phyloP scores from a whole-genome alignment of 305 asterid species.

The Fraxinus angustifolia region DNA sequence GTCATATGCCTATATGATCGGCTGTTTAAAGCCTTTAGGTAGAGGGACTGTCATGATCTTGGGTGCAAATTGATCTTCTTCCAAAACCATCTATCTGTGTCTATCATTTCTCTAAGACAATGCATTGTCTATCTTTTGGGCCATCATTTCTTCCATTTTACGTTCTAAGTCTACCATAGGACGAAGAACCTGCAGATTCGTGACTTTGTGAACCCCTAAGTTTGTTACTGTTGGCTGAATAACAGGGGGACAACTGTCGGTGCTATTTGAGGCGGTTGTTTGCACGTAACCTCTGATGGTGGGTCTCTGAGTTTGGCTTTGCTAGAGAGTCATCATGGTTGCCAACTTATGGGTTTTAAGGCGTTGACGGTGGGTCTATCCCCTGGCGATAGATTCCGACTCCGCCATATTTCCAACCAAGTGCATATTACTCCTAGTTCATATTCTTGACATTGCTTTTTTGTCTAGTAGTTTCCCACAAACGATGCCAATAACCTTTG shows the following conservation, averaged over 20 bases:
- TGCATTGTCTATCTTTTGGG: neutral
- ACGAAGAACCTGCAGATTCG: neutral
- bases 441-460: neutral
- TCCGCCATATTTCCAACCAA: neutral
- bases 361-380: neutral
- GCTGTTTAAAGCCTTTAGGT: neutral
- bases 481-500: neutral
- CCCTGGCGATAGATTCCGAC: neutral
- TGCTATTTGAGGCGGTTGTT: neutral
- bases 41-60: neutral
- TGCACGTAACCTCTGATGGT: neutral
- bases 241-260: neutral
- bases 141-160: neutral
- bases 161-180: neutral
- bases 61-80: neutral
- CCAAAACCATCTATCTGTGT: neutral
- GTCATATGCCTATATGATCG: neutral
- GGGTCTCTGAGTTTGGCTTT: neutral
- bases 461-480: neutral
- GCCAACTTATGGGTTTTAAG: neutral
- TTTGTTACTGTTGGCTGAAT: neutral
- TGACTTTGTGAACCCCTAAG: neutral
- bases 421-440: neutral
- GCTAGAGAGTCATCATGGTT: neutral
- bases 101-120: neutral